A percentile compares a stretch with the other conserved stretches of the same genome.
Conservation (phyloP, 495 filamentous ascomycete genomes). For the Penicillium samsonianum region DNA sequence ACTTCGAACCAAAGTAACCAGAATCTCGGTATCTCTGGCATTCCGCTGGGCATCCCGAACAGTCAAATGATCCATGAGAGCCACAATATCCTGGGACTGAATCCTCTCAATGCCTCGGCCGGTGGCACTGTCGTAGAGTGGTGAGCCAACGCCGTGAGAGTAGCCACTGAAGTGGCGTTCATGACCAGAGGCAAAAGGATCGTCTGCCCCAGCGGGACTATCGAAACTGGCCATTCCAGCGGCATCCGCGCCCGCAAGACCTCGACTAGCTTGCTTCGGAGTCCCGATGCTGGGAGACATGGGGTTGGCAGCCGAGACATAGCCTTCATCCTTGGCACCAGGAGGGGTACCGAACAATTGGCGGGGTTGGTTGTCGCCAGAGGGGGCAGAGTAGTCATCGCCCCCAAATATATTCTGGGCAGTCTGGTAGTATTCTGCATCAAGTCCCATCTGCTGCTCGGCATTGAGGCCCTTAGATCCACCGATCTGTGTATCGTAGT, state of each 20-base stretch:
- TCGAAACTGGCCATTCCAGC: conserved; percentile 57
- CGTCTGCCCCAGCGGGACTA: conserved; percentile 62
- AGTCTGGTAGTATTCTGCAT: conserved; percentile 44
- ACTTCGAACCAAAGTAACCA: conserved; percentile 89
- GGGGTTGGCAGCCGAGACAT: conserved; percentile 80
- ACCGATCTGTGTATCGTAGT: conserved; percentile 44
- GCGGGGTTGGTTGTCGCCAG: conserved; percentile 32
- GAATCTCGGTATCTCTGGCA: conserved; percentile 93
- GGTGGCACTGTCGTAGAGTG: conserved; percentile 87
- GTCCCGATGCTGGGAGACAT: conserved; percentile 56
- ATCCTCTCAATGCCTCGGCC: conserved; percentile 89
- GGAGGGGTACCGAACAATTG: conserved; percentile 47
- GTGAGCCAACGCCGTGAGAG: conserved; percentile 76
- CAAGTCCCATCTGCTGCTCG: conserved; percentile 34
- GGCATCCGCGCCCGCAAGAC: conserved; percentile 57
- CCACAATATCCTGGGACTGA: conserved; percentile 95
- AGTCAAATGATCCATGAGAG: conserved; percentile 97
- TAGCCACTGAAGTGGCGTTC: conserved; percentile 79
- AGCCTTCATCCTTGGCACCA: conserved; percentile 77
- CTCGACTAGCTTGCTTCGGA: conserved; percentile 62
- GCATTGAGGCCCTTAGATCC: conserved; percentile 32
- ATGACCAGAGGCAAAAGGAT: conserved; percentile 60
- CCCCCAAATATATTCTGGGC: conserved; percentile 39
- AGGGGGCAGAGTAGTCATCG: conserved; percentile 38
- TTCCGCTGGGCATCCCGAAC: conserved; percentile 96